Percentiles rank a stretch among this genome's conserved stretches.
These are phyloP conservation scores for Xylaria arbuscula DNA, from an alignment of 2,329 filamentous ascomycete species.

Conservation along the genomic window DNA sequence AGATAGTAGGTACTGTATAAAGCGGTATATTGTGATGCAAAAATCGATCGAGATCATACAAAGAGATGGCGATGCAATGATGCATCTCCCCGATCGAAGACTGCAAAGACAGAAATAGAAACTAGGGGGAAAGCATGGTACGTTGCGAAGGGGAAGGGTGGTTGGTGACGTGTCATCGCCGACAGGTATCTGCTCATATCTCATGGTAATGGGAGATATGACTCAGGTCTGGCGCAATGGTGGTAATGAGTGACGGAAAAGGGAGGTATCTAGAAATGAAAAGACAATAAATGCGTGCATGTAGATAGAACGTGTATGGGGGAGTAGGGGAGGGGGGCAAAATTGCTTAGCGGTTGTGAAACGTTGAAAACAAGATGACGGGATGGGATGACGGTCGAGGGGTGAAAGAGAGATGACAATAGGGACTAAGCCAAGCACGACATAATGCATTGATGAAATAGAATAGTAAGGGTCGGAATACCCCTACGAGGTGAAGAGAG, in stretches of 20 bases:
- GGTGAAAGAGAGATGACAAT: neutral
- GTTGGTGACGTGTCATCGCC: no score
- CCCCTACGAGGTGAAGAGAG: neutral
- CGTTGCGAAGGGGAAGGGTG: no score
- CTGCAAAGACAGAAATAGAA: neutral
- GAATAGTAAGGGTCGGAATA: neutral
- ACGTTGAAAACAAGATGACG: no score
- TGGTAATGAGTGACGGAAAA: neutral
- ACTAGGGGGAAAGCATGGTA: no score
- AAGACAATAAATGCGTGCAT: neutral
- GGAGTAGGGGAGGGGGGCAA: neutral
- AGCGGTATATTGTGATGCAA: neutral
- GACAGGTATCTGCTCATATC: neutral
- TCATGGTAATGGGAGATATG: neutral
- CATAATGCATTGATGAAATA: slow-evolving; percentile 1
- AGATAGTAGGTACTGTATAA: neutral
- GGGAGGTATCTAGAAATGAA: neutral
- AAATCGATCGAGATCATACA: neutral
- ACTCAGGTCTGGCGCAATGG: neutral
- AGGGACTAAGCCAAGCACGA: neutral
- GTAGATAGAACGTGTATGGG: neutral
- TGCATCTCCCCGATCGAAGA: neutral
- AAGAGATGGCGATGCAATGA: neutral
- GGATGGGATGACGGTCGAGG: no score
- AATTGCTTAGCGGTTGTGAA: no score